Base-by-base conservation (phyloP, 768 basidiomycete species). In the Porpolomopsis calyptriformis region DNA sequence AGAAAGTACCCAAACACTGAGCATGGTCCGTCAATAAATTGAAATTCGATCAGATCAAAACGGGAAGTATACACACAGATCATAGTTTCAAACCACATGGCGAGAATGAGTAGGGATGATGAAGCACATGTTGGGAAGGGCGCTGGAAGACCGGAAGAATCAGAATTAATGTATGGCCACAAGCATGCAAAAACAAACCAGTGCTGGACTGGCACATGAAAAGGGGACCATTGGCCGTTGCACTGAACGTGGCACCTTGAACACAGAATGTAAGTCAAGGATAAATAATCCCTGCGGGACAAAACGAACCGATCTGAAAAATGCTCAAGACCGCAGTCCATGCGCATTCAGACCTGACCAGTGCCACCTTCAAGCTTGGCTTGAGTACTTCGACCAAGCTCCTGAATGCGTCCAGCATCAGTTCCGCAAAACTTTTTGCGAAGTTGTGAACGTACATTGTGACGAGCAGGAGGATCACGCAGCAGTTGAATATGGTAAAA, bases 1-100 rank as follows among this genome's bases (percentile, higher is more conserved):
- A 83, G 64, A 53, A 77, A 78, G 53, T 85, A 82, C 8, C 66
- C 55, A 8, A 78, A 52, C 34, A 73, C 76, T 79, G 45, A 22
- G 18, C 12, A 23, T 31, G 54, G 22, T 10, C 20, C 12, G 27
- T 23, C 34, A 40, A 10, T 34, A 48, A 14, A 42, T 35, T 19
- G 19, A 23, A 49, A 31, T 23, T 26, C 39, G 34, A 35, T 6
- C n/a, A n/a, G n/a, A n/a, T n/a, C n/a, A n/a, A n/a, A n/a, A n/a
- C n/a, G n/a, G n/a, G n/a, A n/a, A n/a, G n/a, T n/a, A n/a, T 35
- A 58, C 76, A 35, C 56, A 78, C 77, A 57, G 33, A 68, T 64
- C 45, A 76, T 46, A 47, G 69, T 66, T 43, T 59, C 66, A 23
- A 77, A 42, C 78, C 78, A 79, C 19, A 64, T 64, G 18, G 66